Evolutionary conservation across 2,329 filamentous ascomycete species (phyloP).

Genomic region (Chaetomiaceae sp.): DNA sequence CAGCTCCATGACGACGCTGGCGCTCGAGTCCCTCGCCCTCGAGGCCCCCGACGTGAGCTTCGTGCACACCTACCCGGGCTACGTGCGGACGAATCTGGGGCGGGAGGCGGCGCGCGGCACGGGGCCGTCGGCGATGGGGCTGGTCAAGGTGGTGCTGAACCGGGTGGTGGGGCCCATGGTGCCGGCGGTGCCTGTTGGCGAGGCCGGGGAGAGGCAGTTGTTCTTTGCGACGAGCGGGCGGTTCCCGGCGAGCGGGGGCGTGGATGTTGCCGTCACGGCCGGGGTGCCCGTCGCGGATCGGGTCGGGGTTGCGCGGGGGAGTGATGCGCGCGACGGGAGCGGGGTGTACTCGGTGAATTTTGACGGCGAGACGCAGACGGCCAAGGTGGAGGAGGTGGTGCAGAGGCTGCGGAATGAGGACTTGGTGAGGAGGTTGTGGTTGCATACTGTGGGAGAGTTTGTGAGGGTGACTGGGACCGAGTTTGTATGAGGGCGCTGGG

Average conservation of each 20-base stretch:
- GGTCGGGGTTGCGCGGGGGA: conserved; percentile 28
- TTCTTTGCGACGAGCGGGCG: conserved; percentile 36
- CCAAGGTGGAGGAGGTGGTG: conserved; percentile 30
- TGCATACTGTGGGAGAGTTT: conserved; percentile 35
- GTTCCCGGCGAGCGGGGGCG: conserved; percentile 26
- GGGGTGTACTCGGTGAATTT: conserved; percentile 38
- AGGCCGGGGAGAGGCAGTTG: conserved; percentile 37
- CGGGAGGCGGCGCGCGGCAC: conserved; percentile 27
- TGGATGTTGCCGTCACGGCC: conserved; percentile 24
- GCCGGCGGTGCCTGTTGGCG: conserved; percentile 29
- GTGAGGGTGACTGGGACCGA: conserved; percentile 30
- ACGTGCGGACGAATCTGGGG: conserved; percentile 33
- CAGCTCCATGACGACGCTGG: conserved; percentile 47
- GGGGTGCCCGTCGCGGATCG: conserved; percentile 23
- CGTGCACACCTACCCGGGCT: conserved; percentile 38
- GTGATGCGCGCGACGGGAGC: conserved; percentile 32
- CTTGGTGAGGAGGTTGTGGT: conserved; percentile 34
- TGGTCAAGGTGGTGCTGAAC: conserved; percentile 23
- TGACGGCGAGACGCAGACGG: conserved; percentile 31
- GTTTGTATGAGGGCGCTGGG: conserved; percentile 21
- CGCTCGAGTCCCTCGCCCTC: conserved; percentile 44
- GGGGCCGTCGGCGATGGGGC: conserved; percentile 21
- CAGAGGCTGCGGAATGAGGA: conserved; percentile 28
- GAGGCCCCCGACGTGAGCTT: conserved; percentile 41
- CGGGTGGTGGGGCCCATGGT: conserved; percentile 24